A percentile compares a stretch with the other conserved stretches of the same genome.
These are phyloP conservation scores for Saturnispora saitoi DNA, from an alignment of 805 yeast genomes.

Conservation along the genomic window DNA sequence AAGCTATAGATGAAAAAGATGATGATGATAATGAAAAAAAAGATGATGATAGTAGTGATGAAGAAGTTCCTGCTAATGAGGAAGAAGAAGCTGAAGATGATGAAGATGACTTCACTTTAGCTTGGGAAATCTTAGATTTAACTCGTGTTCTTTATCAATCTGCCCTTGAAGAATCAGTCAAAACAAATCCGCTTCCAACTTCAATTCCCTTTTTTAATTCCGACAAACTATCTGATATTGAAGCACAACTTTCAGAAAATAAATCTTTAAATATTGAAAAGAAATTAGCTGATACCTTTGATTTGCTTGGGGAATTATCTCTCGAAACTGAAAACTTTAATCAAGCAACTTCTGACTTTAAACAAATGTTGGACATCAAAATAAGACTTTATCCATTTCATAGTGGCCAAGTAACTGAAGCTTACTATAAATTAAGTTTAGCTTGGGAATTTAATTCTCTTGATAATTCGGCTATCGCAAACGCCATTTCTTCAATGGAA, in stretches of 20 bases:
- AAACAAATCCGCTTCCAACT: not conserved
- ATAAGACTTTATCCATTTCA: slow-evolving; percentile 40
- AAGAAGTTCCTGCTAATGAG: slow-evolving; percentile 20
- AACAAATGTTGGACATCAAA: slow-evolving; percentile 47
- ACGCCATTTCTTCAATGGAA: slow-evolving; percentile 40
- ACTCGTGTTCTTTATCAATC: slow-evolving; percentile 59
- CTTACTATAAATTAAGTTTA: slow-evolving; percentile 70
- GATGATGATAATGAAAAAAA: slow-evolving; percentile 19
- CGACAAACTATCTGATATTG: slow-evolving; percentile 16
- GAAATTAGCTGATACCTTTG: slow-evolving; percentile 66
- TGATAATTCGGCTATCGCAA: slow-evolving; percentile 44
- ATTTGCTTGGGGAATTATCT: slow-evolving; percentile 80
- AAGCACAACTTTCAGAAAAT: not conserved
- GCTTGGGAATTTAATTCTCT: slow-evolving; percentile 55
- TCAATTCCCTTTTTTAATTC: slow-evolving; percentile 17
- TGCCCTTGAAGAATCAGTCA: slow-evolving; percentile 13
- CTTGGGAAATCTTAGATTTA: slow-evolving; percentile 80
- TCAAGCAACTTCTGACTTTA: slow-evolving; percentile 68
- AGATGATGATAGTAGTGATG: slow-evolving; percentile 27
- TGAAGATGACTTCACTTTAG: slow-evolving; percentile 72
- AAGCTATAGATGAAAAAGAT: slow-evolving; percentile 16
- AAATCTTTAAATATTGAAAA: slow-evolving; percentile 25
- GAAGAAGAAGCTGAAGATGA: slow-evolving; percentile 32
- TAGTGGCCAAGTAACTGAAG: slow-evolving; percentile 61
- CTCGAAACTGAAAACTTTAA: slow-evolving; percentile 81